Evolutionary conservation across 176 grass and related monocot genomes (phyloP).

Genomic region (Carex cristatella): DNA sequence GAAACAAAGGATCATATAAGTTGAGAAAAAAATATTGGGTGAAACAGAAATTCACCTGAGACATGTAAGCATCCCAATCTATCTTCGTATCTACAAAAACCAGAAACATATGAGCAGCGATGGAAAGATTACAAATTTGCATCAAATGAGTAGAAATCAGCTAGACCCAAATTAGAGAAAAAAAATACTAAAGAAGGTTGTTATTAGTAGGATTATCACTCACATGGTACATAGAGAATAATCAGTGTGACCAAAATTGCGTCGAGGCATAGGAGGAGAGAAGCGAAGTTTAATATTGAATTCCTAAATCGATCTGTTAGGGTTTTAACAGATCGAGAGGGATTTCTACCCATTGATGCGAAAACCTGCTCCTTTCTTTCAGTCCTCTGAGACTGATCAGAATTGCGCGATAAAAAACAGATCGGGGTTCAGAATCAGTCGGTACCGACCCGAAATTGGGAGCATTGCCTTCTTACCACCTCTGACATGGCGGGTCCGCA

Average conservation of each 20-base stretch:
- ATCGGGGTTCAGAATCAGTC: no score
- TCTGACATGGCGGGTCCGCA: no score
- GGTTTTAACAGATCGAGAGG: not conserved
- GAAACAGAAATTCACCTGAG: constrained; percentile 53
- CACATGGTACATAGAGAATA: constrained; percentile 65
- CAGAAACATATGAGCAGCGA: not conserved
- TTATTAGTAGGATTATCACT: not conserved
- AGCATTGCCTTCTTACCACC: no score
- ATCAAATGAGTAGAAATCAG: not conserved
- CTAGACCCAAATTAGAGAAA: not conserved
- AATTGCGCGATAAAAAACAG: no score
- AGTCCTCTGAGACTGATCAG: no score
- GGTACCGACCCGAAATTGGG: no score
- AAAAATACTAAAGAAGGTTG: not conserved
- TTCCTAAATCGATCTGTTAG: not conserved
- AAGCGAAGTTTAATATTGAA: constrained; percentile 19
- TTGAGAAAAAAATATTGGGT: not conserved
- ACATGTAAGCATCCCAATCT: constrained; percentile 98
- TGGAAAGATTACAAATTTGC: not conserved
- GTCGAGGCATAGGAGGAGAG: constrained; percentile 60
- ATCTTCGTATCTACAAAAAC: constrained; percentile 81
- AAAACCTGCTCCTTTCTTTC: not conserved
- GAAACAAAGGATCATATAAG: not conserved
- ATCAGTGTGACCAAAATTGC: constrained; percentile 69
- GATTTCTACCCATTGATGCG: constrained; percentile 3